phyloP scores from a whole-genome alignment of 257 asterid species.

The Gentiana straminea region DNA sequence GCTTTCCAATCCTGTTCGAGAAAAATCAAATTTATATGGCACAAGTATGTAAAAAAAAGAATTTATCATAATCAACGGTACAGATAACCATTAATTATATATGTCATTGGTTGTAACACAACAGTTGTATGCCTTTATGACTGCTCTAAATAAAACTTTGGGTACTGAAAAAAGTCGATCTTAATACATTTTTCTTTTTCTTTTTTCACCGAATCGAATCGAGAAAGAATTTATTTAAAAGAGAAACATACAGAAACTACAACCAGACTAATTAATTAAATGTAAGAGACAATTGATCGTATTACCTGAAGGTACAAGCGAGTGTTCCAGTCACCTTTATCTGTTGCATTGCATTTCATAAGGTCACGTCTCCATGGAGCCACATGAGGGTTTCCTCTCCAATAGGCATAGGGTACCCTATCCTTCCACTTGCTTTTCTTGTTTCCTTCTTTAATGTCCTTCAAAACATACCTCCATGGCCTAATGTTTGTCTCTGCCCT shows the following conservation, averaged over 20 bases:
- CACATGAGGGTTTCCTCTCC: slow-evolving; percentile 84
- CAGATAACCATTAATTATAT: no score
- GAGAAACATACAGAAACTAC: no score
- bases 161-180: no score
- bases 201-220: no score
- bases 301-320: slow-evolving; percentile 60
- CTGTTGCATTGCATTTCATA: slow-evolving; percentile 61
- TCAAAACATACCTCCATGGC: slow-evolving; percentile 69
- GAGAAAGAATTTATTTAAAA: no score
- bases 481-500: slow-evolving; percentile 86
- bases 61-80: no score
- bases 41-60: no score
- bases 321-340: slow-evolving; percentile 56
- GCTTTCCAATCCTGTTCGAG: slow-evolving; percentile 20
- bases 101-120: no score
- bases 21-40: background rate
- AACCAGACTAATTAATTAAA: no score
- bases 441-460: slow-evolving; percentile 66
- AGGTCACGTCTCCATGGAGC: slow-evolving; percentile 69
- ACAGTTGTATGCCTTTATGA: no score
- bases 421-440: slow-evolving; percentile 61
- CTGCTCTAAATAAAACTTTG: no score
- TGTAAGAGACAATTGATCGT: background rate
- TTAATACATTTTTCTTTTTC: no score
- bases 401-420: slow-evolving; percentile 78